Evolutionary conservation across 2,329 filamentous ascomycete genomes (phyloP).

Genomic region (Chalara sp.): DNA sequence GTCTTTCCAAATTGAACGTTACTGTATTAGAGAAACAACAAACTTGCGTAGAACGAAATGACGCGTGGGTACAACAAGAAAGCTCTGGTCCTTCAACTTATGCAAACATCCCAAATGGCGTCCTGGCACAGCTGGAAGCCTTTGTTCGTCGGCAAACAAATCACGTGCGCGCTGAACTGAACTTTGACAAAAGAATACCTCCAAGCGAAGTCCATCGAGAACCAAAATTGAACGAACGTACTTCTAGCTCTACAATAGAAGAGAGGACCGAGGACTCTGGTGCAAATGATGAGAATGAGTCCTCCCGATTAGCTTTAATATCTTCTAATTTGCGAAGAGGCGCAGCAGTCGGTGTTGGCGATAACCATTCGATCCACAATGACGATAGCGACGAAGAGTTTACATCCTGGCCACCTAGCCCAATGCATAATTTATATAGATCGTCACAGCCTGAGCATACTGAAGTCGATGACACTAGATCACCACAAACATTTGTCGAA

Average conservation of each 20-base stretch:
- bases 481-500: not conserved
- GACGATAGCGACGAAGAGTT: not conserved
- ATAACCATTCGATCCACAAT: not conserved
- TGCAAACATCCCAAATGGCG: slow-evolving; percentile 27
- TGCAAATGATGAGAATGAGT: too few species aligned
- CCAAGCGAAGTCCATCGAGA: too few species aligned
- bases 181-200: too few species aligned
- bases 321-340: not conserved
- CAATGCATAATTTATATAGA: too few species aligned
- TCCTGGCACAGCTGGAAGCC: slow-evolving; percentile 15
- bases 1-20: slow-evolving; percentile 35
- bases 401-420: not conserved
- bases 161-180: too few species aligned
- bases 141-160: slow-evolving; percentile 5
- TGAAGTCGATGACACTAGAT: not conserved
- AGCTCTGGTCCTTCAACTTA: not conserved
- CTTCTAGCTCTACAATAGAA: too few species aligned
- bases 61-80: slow-evolving; percentile 30
- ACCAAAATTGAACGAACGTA: too few species aligned
- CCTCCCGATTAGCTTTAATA: too few species aligned
- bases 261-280: too few species aligned
- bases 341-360: not conserved
- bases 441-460: too few species aligned
- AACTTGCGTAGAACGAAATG: slow-evolving; percentile 37
- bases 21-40: slow-evolving; percentile 42